Percentiles rank a stretch among this genome's conserved stretches.
These are phyloP conservation scores for Isochrysis galbana DNA, from an alignment of 78 protist genomes.

Conservation along the genomic window DNA sequence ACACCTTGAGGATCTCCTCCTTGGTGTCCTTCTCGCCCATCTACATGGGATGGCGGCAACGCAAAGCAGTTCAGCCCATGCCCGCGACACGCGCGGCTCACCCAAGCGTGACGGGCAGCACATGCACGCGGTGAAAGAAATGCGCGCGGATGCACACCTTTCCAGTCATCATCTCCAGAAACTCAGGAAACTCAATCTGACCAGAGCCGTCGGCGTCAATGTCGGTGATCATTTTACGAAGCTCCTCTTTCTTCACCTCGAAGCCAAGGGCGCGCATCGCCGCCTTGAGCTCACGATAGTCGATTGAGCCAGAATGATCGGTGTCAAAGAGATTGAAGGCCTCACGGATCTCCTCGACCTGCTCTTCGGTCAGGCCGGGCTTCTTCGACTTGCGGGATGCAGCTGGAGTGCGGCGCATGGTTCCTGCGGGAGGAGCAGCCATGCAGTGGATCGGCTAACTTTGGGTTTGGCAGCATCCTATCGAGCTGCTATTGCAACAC, in stretches of 20 bases:
- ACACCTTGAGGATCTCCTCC: constrained; percentile 89
- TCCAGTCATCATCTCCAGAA: constrained; percentile 87
- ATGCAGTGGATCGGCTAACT: too few relatives aligned
- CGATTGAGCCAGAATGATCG: constrained; percentile 77
- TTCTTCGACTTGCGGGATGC: background rate
- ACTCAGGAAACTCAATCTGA: constrained; percentile 80
- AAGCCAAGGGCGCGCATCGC: constrained; percentile 96
- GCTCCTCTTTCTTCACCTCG: constrained; percentile 91
- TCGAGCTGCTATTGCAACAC: too few relatives aligned
- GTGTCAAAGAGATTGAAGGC: constrained; percentile 45
- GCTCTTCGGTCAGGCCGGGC: constrained; percentile 29
- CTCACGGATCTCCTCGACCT: constrained; percentile 43
- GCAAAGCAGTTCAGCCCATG: background rate
- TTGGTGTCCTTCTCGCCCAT: constrained; percentile 78
- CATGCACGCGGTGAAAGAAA: background rate
- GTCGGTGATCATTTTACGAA: constrained; percentile 79
- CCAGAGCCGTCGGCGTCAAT: constrained; percentile 84
- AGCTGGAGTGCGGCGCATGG: background rate
- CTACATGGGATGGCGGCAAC: too few relatives aligned
- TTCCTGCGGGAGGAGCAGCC: too few relatives aligned
- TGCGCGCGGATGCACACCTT: constrained; percentile 80
- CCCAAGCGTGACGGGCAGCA: background rate
- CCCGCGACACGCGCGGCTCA: too few relatives aligned
- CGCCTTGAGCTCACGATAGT: constrained; percentile 90
- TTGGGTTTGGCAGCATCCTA: too few relatives aligned